Conservation (phyloP, 805 yeast genomes). For the Middelhovenomyces tepae region DNA sequence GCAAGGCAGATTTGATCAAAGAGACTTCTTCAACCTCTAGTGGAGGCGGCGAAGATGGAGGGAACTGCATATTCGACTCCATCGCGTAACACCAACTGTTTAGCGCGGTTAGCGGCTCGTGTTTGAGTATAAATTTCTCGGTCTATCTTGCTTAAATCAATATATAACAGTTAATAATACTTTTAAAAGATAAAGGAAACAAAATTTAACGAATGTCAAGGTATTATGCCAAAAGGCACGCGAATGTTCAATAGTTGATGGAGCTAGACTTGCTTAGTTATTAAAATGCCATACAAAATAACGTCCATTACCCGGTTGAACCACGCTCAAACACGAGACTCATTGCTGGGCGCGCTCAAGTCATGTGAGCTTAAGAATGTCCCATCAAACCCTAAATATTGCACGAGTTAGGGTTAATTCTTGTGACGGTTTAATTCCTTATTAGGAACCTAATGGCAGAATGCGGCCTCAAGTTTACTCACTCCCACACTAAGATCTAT, state of each 20-base stretch:
- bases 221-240: no score
- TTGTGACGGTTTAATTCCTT: no score
- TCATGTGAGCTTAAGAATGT: background rate
- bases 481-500: no score
- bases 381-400: slow-evolving; percentile 2
- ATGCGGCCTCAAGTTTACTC: no score
- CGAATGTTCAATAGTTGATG: background rate
- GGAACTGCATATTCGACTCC: slow-evolving; percentile 35
- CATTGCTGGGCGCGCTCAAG: no score
- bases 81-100: no score
- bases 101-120: background rate
- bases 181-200: background rate
- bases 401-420: slow-evolving; percentile 2
- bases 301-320: no score
- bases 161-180: background rate
- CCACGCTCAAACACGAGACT: no score
- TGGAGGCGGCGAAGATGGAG: slow-evolving; percentile 43
- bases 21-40: no score
- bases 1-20: no score
- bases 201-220: background rate
- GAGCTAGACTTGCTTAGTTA: background rate
- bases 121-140: background rate
- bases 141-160: background rate
- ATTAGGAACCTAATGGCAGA: no score
- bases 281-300: background rate